Conservation (phyloP, 495 filamentous ascomycete species). For the Corynascus novoguineensis region DNA sequence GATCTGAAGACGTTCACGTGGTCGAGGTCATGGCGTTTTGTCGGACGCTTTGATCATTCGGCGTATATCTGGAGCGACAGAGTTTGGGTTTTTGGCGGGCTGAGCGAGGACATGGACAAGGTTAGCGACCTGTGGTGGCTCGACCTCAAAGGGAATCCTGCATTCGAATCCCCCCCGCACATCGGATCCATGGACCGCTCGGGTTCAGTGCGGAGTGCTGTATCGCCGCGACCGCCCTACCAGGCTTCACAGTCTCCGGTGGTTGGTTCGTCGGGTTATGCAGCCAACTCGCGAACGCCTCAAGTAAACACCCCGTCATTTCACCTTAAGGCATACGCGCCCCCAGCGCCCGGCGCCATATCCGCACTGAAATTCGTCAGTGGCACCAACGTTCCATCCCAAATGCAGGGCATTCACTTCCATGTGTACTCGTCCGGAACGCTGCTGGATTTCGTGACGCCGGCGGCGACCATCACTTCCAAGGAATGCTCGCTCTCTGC, state of each 20-base stretch:
- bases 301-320: constrained; percentile 70
- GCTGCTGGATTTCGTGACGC: constrained; percentile 88
- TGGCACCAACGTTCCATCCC: constrained; percentile 78
- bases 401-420: constrained; percentile 86
- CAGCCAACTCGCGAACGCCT: constrained; percentile 82
- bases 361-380: constrained; percentile 85
- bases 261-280: constrained; percentile 66
- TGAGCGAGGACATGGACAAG: constrained; percentile 92
- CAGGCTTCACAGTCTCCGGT: constrained; percentile 35
- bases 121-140: constrained; percentile 94
- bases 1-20: constrained; percentile 97
- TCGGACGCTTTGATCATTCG: constrained; percentile 87
- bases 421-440: constrained; percentile 91
- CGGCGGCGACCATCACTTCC: constrained; percentile 72
- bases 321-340: constrained; percentile 65
- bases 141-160: constrained; percentile 82
- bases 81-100: constrained; percentile 95
- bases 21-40: constrained; percentile 94
- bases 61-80: constrained; percentile 82
- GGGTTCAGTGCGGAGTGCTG: constrained; percentile 28
- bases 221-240: constrained; percentile 42
- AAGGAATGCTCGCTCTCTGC: constrained; percentile 87
- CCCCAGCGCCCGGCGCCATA: constrained; percentile 70
- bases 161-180: constrained; percentile 68
- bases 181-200: constrained; percentile 57